These are phyloP conservation scores for Erigeron canadensis DNA, from an alignment of 129 eudicot genomes.

Conservation along the genomic window DNA sequence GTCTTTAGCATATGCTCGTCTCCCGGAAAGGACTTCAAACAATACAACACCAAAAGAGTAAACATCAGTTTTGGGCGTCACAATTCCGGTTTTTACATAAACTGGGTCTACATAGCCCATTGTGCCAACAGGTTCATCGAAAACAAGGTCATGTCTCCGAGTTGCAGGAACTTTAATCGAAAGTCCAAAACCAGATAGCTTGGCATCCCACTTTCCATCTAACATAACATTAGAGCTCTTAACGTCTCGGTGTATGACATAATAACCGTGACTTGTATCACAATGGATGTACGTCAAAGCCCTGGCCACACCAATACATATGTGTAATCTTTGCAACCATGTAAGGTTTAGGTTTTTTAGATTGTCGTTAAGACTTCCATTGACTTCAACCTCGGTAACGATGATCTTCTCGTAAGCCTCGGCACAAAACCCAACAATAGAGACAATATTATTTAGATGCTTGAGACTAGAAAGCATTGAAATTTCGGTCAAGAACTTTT, in stretches of 20 bases:
- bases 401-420: conserved; percentile 46
- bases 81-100: conserved; percentile 35
- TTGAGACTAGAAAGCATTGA: conserved; percentile 50
- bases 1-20: background rate
- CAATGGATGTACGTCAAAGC: conserved; percentile 46
- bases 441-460: conserved; percentile 56
- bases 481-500: conserved; percentile 42
- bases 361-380: conserved; percentile 47
- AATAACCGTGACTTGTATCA: conserved; percentile 37
- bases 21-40: conserved; percentile 56
- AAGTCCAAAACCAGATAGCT: conserved; percentile 51
- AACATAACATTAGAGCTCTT: conserved; percentile 53
- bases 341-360: conserved; percentile 43
- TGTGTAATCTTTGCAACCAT: conserved; percentile 55
- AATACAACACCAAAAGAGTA: conserved; percentile 56
- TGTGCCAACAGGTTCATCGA: conserved; percentile 42
- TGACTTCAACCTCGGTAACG: conserved; percentile 45
- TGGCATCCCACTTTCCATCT: conserved; percentile 59
- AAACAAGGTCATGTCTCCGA: conserved; percentile 41
- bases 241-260: conserved; percentile 54
- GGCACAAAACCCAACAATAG: conserved; percentile 48
- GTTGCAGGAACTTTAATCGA: conserved; percentile 45
- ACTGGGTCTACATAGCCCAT: conserved; percentile 46
- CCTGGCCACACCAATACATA: conserved; percentile 46
- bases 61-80: conserved; percentile 55